Base-by-base conservation (phyloP, 257 asterid species). In the Leonotis leonurus region DNA sequence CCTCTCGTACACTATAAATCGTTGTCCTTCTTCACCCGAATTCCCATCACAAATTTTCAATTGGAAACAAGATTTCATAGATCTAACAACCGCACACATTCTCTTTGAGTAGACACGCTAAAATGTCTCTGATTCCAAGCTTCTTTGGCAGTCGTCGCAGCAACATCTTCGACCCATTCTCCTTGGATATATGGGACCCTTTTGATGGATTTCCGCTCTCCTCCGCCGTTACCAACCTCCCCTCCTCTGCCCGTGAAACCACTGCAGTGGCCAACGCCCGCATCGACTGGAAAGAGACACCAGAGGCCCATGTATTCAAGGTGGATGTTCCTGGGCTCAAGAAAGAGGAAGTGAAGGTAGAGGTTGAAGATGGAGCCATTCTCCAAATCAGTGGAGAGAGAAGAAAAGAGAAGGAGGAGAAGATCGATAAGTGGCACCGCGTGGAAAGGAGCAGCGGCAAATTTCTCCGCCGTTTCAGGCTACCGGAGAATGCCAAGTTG, bases 341-440 rank as follows among this genome's bases (percentile, higher is more conserved):
- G 24, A 52, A 8, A 6, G 58, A 52, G 12, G 39, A 52, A n/a
- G 24, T 52, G 1, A 27, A 27, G 39, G 58, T 52, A 0, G 58
- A 27, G 39, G 24, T 52, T 0, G 39, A 27, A n/a, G 39, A 52
- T n/a, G 39, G 58, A 2, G 3, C 6, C 5, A 27, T 27, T 26
- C 24, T 52, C 1, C 73, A 70, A 14, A 75, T 75, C 0, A 70
- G 79, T 0, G 79, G 79, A 5, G 79, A 75, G 60, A 60, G 79
- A 45, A 75, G 66, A 62, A 64, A 45, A 3, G 79, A 74, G 70
- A 56, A 74, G 8, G 79, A 69, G 25, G 79, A 74, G 65, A 69
- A 74, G 70, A 69, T 44, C 24, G 79, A 69, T 53, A 74, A 44
- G 69, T 74, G 79, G 79, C 79, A 74, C 51, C 68, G 72, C 0